Evolutionary conservation across 2,329 filamentous ascomycete genomes (phyloP).

Genomic region (Didymella pomorum): DNA sequence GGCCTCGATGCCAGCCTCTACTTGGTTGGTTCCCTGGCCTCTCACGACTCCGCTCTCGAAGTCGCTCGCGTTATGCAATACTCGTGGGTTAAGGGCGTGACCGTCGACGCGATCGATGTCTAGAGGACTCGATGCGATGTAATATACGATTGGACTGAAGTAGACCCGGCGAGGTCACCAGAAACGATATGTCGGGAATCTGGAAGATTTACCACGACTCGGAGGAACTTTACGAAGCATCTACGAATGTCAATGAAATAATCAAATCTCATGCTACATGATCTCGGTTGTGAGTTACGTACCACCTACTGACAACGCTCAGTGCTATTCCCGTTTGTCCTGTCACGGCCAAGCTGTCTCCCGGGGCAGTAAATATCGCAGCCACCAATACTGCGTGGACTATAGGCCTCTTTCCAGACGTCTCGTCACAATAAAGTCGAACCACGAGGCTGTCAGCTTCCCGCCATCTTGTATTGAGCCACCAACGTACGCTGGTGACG

Average conservation of each 20-base stretch:
- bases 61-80: constrained; percentile 80
- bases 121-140: constrained; percentile 54
- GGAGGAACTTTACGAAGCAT: constrained; percentile 40
- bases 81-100: constrained; percentile 84
- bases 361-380: not conserved
- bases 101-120: constrained; percentile 85
- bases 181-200: constrained; percentile 37
- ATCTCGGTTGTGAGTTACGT: constrained; percentile 7
- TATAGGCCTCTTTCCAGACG: not conserved
- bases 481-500: not conserved
- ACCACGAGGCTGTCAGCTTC: not conserved
- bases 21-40: constrained; percentile 82
- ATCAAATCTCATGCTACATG: not conserved
- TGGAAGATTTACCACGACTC: constrained; percentile 38
- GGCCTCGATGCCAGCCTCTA: constrained; percentile 86
- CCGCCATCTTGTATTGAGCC: not conserved
- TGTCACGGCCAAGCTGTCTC: not conserved
- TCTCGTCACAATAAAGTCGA: not conserved
- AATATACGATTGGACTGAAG: constrained; percentile 32
- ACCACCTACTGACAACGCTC: not conserved
- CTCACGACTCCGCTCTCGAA: constrained; percentile 77
- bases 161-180: constrained; percentile 33
- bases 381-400: not conserved
- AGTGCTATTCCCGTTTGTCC: not conserved
- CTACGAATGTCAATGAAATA: constrained; percentile 27